Evolutionary conservation across 768 basidiomycete genomes (phyloP), one percentile per base, ranked within the genome.

Genomic region (Boletellus sp.): DNA sequence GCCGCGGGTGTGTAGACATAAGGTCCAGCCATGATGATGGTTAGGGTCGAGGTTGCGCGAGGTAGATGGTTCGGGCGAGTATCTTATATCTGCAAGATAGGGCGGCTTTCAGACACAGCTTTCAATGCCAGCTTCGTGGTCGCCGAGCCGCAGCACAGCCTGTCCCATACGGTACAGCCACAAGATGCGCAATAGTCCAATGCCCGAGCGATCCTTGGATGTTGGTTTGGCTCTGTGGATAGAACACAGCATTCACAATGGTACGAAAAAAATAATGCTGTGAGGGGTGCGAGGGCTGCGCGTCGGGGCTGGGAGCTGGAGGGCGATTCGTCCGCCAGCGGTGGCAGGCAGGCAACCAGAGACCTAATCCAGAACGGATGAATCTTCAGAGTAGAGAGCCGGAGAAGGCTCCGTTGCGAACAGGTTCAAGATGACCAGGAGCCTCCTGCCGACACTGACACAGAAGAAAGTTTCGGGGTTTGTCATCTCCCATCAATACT

Each of bases 1-100:
- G 68, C 47, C 6, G 59, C 20, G 2, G 76, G 75, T 1, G 65
- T 70, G 45, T 75, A 79, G 36, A 75, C 59, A 57, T 69, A 79
- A 49, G 78, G 75, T 23, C 45, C 62, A 44, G 74, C 69, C 73
- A 74, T 74, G 56, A 41, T 45, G 51, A n/a, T 42, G 46, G 42
- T 44, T n/a, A 20, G 34, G 16, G 19, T 39, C 34, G n/a, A 8
- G 49, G 28, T 36, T 16, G 20, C 32, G 49, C 24, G 43, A 39
- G 42, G 7, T 3, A 11, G 34, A 36, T 8, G n/a, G 16, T 26
- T 12, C 3, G 28, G 2, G 19, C 11, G 13, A 3, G 2, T 17
- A 42, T 44, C 10, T 62, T 56, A 51, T 63, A 63, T 63, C 58
- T 60, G 31, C 39, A 45, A 54, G 41, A 52, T 45, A 41, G 24